These are phyloP conservation scores for Spergularia bocconei DNA, from an alignment of 148 eudicot species.

Conservation along the genomic window DNA sequence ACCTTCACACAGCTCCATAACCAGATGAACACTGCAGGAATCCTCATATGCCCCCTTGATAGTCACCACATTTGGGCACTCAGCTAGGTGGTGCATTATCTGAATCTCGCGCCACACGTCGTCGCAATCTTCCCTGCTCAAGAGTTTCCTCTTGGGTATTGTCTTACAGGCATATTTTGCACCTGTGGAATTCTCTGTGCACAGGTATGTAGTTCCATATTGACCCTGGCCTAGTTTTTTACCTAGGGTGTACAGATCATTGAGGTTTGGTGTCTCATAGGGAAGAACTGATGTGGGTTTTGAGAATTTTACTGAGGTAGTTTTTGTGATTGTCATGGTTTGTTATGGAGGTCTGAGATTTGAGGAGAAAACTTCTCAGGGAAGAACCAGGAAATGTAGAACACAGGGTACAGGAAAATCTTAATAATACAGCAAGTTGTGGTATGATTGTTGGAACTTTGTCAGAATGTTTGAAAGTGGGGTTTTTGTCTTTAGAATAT, in stretches of 20 bases:
- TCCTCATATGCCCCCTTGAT: slow-evolving; percentile 69
- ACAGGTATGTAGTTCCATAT: slow-evolving; percentile 56
- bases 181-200: slow-evolving; percentile 53
- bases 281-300: slow-evolving; percentile 48
- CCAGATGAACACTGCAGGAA: slow-evolving; percentile 48
- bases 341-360: slow-evolving; percentile 4
- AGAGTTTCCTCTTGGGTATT: slow-evolving; percentile 56
- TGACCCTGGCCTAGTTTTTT: slow-evolving; percentile 64
- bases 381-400: slow-evolving; percentile 3
- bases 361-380: neutral
- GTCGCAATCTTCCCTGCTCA: slow-evolving; percentile 58
- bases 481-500: slow-evolving; percentile 11
- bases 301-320: slow-evolving; percentile 35
- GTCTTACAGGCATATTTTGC: slow-evolving; percentile 58
- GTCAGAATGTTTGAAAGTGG: slow-evolving; percentile 22
- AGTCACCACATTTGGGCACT: slow-evolving; percentile 46
- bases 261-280: slow-evolving; percentile 37
- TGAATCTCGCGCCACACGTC: slow-evolving; percentile 73
- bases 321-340: slow-evolving; percentile 30
- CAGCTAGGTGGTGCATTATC: slow-evolving; percentile 66
- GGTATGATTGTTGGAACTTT: slow-evolving; percentile 22
- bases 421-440: slow-evolving; percentile 20
- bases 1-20: slow-evolving; percentile 69
- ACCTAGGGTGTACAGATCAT: slow-evolving; percentile 45
- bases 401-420: slow-evolving; percentile 7